These are phyloP conservation scores for Acanthamoeba comandoni DNA, from an alignment of 208 protist genomes.

Conservation along the genomic window DNA sequence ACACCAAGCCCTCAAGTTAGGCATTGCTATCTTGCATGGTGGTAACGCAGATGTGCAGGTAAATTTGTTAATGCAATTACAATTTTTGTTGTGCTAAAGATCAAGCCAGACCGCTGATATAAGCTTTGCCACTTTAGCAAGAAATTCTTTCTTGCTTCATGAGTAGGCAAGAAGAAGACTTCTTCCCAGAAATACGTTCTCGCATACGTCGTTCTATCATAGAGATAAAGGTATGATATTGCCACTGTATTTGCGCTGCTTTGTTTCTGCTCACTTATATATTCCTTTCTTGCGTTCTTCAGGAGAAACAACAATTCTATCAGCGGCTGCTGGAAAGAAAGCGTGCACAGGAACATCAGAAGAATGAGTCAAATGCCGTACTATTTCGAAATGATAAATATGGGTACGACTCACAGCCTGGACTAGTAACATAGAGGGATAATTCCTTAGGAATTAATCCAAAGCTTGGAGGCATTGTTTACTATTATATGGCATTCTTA, in stretches of 20 bases:
- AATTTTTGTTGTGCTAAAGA: no score
- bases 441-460: background rate
- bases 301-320: conserved; percentile 65
- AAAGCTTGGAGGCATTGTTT: background rate
- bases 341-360: conserved; percentile 39
- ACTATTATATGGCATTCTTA: background rate
- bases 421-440: background rate
- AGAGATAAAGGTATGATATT: background rate
- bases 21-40: conserved; percentile 42
- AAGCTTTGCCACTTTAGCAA: no score
- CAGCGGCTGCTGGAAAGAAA: conserved; percentile 2
- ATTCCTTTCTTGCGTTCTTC: conserved; percentile 6
- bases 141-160: conserved; percentile 39
- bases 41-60: conserved; percentile 41
- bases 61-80: no score
- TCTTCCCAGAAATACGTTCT: conserved; percentile 38
- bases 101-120: no score
- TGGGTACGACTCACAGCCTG: background rate
- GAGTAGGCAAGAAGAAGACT: conserved; percentile 19
- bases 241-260: background rate
- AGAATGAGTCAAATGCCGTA: conserved; percentile 13
- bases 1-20: conserved; percentile 27
- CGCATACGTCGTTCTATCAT: conserved; percentile 49
- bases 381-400: conserved; percentile 34
- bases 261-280: background rate